phyloP scores from a whole-genome alignment of 1,139 yeast genomes.

The Wickerhamomyces sp. region DNA sequence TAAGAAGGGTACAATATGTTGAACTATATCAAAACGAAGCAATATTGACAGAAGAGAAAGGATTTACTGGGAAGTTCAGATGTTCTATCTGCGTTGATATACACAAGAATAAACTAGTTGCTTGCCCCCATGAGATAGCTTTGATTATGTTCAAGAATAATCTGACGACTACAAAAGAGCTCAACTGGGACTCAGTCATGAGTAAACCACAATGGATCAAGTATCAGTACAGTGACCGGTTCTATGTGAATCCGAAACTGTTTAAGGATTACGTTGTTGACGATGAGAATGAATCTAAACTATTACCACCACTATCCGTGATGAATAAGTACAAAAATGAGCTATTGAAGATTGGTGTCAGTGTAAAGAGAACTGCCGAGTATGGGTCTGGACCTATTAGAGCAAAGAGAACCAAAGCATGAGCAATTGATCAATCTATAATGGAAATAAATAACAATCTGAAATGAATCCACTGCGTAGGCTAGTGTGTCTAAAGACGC shows the following conservation, averaged over 20 bases:
- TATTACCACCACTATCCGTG: too few species aligned
- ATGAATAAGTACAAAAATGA: too few species aligned
- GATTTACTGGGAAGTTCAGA: background rate
- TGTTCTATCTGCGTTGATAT: background rate
- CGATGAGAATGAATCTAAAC: background rate
- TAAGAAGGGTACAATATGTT: background rate
- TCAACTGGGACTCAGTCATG: background rate
- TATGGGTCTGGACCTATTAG: too few species aligned
- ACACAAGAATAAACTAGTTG: background rate
- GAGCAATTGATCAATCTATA: too few species aligned
- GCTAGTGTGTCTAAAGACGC: background rate
- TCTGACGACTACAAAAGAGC: background rate
- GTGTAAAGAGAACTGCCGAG: too few species aligned
- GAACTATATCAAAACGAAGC: background rate
- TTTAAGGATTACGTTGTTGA: background rate
- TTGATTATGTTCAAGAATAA: background rate
- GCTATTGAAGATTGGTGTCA: too few species aligned
- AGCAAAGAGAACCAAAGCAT: too few species aligned
- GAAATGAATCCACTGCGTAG: too few species aligned
- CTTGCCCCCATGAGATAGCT: slow-evolving; percentile 1
- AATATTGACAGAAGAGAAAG: background rate
- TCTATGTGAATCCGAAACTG: background rate
- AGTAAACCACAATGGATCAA: background rate
- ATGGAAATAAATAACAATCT: too few species aligned
- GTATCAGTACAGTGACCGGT: background rate